phyloP scores from a whole-genome alignment of 164 flowering plant species.

The Brasenia schreberi region DNA sequence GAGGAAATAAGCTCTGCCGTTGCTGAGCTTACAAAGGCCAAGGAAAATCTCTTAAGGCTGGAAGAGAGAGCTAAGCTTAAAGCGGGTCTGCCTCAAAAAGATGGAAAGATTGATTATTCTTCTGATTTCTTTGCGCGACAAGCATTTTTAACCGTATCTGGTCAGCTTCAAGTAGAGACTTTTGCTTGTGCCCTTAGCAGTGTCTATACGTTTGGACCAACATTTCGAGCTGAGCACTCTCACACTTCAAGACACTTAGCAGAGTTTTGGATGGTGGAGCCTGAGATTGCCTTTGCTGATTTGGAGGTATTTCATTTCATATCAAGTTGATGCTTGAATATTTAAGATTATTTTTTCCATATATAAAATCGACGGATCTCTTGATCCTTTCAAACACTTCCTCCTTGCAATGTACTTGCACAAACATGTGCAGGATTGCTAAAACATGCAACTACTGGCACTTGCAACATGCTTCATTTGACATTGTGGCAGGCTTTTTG shows the following conservation, averaged over 20 bases:
- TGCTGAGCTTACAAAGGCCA: conserved; percentile 52
- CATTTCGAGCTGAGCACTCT: conserved; percentile 89
- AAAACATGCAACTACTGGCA: not conserved
- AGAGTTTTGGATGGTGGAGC: conserved; percentile 98
- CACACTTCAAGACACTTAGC: conserved; percentile 98
- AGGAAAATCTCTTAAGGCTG: conserved; percentile 47
- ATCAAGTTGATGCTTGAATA: too few relatives aligned
- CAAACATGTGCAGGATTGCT: too few relatives aligned
- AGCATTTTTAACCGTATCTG: conserved; percentile 91
- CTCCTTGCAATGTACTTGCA: too few relatives aligned
- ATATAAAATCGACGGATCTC: too few relatives aligned
- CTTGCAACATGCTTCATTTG: not conserved
- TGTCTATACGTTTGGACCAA: conserved; percentile 95
- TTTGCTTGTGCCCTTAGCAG: conserved; percentile 78
- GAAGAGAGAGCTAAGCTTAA: conserved; percentile 66
- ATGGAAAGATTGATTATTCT: conserved; percentile 78
- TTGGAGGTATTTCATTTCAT: conserved; percentile 36
- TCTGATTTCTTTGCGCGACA: conserved; percentile 85
- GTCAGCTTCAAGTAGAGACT: conserved; percentile 85
- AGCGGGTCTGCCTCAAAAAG: conserved; percentile 73
- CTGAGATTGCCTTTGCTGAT: conserved; percentile 94
- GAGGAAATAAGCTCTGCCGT: conserved; percentile 48
- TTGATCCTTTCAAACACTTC: too few relatives aligned
- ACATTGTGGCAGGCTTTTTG: not conserved
- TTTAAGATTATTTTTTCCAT: too few relatives aligned